Conservation (phyloP, 257 asterid species). For the Verbascum thapsus region DNA sequence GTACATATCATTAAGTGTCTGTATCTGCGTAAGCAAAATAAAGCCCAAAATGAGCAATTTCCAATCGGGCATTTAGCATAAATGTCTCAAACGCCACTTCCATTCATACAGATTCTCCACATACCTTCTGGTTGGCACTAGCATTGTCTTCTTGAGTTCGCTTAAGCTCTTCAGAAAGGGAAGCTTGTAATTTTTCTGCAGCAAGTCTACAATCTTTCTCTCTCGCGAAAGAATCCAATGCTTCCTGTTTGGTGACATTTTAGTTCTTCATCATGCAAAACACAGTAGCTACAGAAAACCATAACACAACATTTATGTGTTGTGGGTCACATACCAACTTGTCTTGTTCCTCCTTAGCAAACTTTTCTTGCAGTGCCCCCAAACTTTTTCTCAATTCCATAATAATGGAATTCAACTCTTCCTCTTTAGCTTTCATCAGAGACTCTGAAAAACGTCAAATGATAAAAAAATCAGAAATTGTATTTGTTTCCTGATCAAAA, state of each 20-base stretch:
- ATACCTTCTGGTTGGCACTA: constrained; percentile 66
- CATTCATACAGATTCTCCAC: background rate
- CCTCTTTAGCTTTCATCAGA: constrained; percentile 76
- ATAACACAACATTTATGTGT: background rate
- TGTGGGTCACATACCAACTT: constrained; percentile 56
- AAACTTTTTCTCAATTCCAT: constrained; percentile 71
- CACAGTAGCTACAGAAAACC: background rate
- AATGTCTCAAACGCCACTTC: background rate
- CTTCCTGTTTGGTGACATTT: constrained; percentile 53
- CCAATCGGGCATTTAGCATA: background rate
- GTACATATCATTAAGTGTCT: constrained; percentile 67
- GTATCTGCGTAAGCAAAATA: constrained; percentile 58
- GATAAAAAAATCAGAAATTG: background rate
- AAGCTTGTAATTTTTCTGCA: constrained; percentile 69
- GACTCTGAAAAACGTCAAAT: constrained; percentile 43
- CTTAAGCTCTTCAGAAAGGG: constrained; percentile 74
- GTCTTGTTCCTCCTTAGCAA: constrained; percentile 67
- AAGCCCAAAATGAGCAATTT: constrained; percentile 20
- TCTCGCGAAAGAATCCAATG: constrained; percentile 58
- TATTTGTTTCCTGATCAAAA: background rate
- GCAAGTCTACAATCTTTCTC: constrained; percentile 74
- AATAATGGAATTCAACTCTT: constrained; percentile 71
- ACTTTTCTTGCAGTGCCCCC: constrained; percentile 68
- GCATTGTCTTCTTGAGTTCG: constrained; percentile 67
- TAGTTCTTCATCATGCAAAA: constrained; percentile 4